Percentiles rank a stretch among this genome's conserved stretches.
Evolutionary conservation across 2,329 filamentous ascomycete genomes (phyloP).

Genomic region (Penicillium crustosum): DNA sequence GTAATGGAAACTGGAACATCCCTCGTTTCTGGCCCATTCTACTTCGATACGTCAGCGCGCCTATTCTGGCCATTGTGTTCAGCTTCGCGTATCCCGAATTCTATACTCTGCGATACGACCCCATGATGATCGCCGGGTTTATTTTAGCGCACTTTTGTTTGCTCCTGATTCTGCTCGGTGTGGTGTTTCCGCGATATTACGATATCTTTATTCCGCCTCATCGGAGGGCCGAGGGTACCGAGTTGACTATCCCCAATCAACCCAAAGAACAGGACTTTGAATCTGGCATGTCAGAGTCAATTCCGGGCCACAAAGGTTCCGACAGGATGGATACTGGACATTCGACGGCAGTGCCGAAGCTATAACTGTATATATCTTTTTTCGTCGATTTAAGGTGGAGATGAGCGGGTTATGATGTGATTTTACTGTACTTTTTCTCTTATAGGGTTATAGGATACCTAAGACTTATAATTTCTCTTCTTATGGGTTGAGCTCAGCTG

Average conservation of each 20-base stretch:
- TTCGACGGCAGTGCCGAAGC: not conserved
- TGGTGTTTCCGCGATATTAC: slow-evolving; percentile 56
- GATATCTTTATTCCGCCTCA: slow-evolving; percentile 52
- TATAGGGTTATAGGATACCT: too few relatives aligned
- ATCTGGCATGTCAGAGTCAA: not conserved
- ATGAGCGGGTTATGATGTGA: not conserved
- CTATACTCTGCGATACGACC: slow-evolving; percentile 50
- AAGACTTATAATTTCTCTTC: too few relatives aligned
- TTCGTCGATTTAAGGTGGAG: not conserved
- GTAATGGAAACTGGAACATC: slow-evolving; percentile 58
- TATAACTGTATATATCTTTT: not conserved
- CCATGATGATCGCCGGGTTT: slow-evolving; percentile 54
- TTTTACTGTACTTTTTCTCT: not conserved
- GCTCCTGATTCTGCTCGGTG: slow-evolving; percentile 49
- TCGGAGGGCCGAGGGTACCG: slow-evolving; percentile 48
- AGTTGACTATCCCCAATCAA: not conserved
- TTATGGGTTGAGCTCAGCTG: too few relatives aligned
- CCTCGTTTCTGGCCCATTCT: slow-evolving; percentile 54
- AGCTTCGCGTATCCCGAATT: slow-evolving; percentile 55
- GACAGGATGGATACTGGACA: not conserved
- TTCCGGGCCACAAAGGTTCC: not conserved
- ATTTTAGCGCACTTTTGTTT: slow-evolving; percentile 50
- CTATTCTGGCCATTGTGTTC: slow-evolving; percentile 53
- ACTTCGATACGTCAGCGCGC: slow-evolving; percentile 52
- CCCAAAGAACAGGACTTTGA: slow-evolving; percentile 1